phyloP scores from a whole-genome alignment of 2,329 filamentous ascomycete species.

The Didymella exigua region DNA sequence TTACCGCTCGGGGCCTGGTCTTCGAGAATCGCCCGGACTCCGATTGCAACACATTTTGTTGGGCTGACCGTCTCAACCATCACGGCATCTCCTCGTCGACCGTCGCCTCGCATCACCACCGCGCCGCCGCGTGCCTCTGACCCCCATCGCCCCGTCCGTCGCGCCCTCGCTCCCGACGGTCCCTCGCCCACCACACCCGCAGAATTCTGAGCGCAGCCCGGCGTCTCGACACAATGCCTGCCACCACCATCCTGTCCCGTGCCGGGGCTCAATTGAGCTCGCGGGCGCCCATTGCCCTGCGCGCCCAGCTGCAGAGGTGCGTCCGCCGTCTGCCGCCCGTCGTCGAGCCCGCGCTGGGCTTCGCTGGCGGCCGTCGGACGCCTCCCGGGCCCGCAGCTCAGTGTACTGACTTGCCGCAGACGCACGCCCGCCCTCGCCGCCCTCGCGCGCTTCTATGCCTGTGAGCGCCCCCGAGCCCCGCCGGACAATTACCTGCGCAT shows the following conservation, averaged over 20 bases:
- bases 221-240: constrained; percentile 60
- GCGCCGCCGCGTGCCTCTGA: constrained; percentile 11
- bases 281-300: constrained; percentile 50
- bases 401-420: constrained; percentile 46
- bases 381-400: too few species aligned
- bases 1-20: constrained; percentile 22
- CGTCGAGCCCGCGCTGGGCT: not conserved
- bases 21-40: not conserved
- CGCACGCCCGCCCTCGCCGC: constrained; percentile 62
- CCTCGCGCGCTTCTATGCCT: constrained; percentile 70
- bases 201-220: constrained; percentile 25
- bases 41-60: constrained; percentile 40
- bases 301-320: constrained; percentile 52
- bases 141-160: constrained; percentile 25
- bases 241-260: constrained; percentile 53
- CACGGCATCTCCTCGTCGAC: constrained; percentile 2
- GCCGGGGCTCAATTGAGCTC: constrained; percentile 52
- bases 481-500: constrained; percentile 34
- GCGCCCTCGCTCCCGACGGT: constrained; percentile 22
- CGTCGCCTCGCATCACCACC: constrained; percentile 18
- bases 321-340: constrained; percentile 25
- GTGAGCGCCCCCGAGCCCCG: constrained; percentile 51
- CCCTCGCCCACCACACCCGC: constrained; percentile 24
- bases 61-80: constrained; percentile 31
- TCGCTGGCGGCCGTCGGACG: constrained; percentile 10